Conservation (phyloP, 345 rosid species). For the Eucalyptus marginata region DNA sequence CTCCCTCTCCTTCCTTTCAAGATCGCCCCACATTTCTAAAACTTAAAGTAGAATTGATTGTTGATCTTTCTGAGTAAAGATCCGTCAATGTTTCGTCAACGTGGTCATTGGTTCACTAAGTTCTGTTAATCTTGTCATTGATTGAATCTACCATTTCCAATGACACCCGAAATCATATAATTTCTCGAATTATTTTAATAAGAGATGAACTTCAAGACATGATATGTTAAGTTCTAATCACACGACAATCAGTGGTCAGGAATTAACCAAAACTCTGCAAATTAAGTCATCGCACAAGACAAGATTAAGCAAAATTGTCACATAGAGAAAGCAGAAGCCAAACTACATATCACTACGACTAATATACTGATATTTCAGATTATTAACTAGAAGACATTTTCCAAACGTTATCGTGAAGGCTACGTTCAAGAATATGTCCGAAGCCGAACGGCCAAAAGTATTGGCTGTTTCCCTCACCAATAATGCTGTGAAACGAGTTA, state of each 20-base stretch:
- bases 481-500: neutral
- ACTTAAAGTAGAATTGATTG: neutral
- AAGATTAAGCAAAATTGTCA: neutral
- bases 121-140: neutral
- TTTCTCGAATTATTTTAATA: neutral
- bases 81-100: neutral
- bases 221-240: neutral
- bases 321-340: neutral
- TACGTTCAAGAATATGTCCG: neutral
- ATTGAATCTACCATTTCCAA: neutral
- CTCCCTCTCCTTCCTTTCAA: neutral
- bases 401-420: neutral
- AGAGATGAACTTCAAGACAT: neutral
- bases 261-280: neutral
- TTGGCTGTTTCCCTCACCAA: neutral
- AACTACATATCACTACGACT: neutral
- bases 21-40: neutral
- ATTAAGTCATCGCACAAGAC: neutral
- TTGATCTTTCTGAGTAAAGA: neutral
- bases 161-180: neutral
- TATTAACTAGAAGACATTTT: neutral
- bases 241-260: rapidly evolving
- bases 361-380: neutral
- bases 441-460: neutral
- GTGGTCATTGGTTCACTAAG: neutral